Base-by-base conservation (phyloP, 768 basidiomycete genomes). In the Tylopilus sp. region DNA sequence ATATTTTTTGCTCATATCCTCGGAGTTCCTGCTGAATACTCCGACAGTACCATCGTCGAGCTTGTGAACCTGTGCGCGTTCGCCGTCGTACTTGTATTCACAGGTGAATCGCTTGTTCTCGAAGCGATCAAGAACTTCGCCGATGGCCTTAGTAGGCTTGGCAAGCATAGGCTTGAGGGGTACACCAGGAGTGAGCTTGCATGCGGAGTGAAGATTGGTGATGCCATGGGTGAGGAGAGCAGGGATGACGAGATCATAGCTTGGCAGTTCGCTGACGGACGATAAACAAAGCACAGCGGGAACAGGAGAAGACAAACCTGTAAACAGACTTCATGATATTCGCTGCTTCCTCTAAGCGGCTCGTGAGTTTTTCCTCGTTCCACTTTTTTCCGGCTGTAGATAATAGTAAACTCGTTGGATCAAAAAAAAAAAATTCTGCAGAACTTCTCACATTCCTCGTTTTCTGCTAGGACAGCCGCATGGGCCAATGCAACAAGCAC, bases 31-130 rank as follows among this genome's bases (percentile, higher is more conserved):
- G 67, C 92, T 95, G 71, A 98, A 99, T 39, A 99, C 86, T n/a
- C 81, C 80, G 18, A 99, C 84, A 4, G 77, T 79, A 1, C 94
- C 95, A 62, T 92, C 79, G 39, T 83, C 82, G 42, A 93, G 72
- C 64, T 78, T 83, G 70, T 99, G 97, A 3, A 95, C 88, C 74
- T 98, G 95, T 15, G 97, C 97, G 42, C 97, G 85, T 68, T 99
- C 97, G 7, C 97, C 97, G 57, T 99, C 97, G 59, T 99, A 99
- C 70, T 99, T 99, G 72, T 99, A 99, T 73, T 99, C 97, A 71
- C 95, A 98, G 9, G 97, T 98, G 66, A 99, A 98, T 48, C 79
- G 81, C 70, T 94, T 95, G 63, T 84, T 85, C 69, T 99, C 97
- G 63, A 98, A 99, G 51, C 94, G 77, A 71, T 99, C 95, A 20